Evolutionary conservation across 495 filamentous ascomycete species (phyloP).

Genomic region (Penicillium malachiteum): DNA sequence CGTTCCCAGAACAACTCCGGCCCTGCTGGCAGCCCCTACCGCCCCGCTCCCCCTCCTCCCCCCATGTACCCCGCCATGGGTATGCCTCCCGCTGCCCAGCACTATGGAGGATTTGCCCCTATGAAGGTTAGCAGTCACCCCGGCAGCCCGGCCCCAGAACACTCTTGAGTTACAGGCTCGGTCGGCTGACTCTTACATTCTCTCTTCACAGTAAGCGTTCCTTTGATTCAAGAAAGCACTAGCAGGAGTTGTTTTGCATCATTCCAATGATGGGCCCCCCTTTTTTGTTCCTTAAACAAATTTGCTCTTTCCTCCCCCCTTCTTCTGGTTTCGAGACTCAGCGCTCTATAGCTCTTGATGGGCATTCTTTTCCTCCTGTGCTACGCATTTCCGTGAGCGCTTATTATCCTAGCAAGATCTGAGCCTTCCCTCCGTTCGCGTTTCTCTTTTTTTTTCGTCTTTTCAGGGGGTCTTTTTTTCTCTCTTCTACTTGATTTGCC

Average conservation of each 20-base stretch:
- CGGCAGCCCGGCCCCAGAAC: slow-evolving; percentile 33
- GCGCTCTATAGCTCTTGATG: slow-evolving; percentile 48
- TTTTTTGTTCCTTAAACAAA: slow-evolving; percentile 40
- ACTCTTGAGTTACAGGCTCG: slow-evolving; percentile 33
- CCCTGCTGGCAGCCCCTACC: slow-evolving; percentile 93
- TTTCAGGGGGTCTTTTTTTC: slow-evolving; percentile 5
- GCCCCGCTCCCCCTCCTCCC: slow-evolving; percentile 89
- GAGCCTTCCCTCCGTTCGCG: slow-evolving; percentile 23
- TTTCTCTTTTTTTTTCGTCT: slow-evolving; percentile 15
- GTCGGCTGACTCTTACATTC: slow-evolving; percentile 30
- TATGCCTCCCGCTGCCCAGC: slow-evolving; percentile 67
- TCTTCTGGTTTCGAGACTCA: slow-evolving; percentile 28
- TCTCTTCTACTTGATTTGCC: slow-evolving; percentile 1
- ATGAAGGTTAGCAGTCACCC: slow-evolving; percentile 64
- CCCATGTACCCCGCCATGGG: slow-evolving; percentile 85
- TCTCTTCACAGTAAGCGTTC: slow-evolving; percentile 43
- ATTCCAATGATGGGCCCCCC: slow-evolving; percentile 45
- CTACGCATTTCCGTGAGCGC: slow-evolving; percentile 51
- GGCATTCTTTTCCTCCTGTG: slow-evolving; percentile 43
- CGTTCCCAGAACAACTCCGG: slow-evolving; percentile 99
- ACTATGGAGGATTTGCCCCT: slow-evolving; percentile 70
- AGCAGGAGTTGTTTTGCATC: slow-evolving; percentile 48
- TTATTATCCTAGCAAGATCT: slow-evolving; percentile 46
- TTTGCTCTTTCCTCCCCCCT: slow-evolving; percentile 30
- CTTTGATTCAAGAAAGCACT: slow-evolving; percentile 46